A percentile compares a stretch with the other conserved stretches of the same genome.
Conservation (phyloP, 345 rosid species). For the Brassica incana region DNA sequence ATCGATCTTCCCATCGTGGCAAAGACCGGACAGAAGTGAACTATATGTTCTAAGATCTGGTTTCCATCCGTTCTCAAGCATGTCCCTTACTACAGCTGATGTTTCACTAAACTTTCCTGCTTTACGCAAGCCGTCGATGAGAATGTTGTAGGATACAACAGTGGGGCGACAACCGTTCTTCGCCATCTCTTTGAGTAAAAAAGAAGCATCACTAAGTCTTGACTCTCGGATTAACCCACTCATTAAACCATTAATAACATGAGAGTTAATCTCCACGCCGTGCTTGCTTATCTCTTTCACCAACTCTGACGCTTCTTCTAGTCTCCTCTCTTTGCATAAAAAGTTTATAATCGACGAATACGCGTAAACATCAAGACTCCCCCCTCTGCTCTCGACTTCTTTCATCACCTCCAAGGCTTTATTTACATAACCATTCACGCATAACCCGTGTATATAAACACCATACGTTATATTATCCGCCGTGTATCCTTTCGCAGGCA, state of each 20-base stretch:
- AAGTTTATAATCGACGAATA: conserved; percentile 75
- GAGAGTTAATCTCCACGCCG: conserved; percentile 55
- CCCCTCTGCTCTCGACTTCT: conserved; percentile 53
- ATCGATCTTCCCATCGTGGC: conserved; percentile 61
- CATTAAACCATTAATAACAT: conserved; percentile 62
- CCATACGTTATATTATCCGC: conserved; percentile 68
- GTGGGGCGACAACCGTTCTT: conserved; percentile 50
- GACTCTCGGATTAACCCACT: conserved; percentile 63
- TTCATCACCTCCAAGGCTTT: conserved; percentile 63
- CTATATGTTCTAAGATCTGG: conserved; percentile 83
- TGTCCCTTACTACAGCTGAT: conserved; percentile 64
- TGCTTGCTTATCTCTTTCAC: conserved; percentile 48
- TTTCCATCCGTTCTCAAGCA: conserved; percentile 66
- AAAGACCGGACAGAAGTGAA: conserved; percentile 74
- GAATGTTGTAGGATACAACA: conserved; percentile 68
- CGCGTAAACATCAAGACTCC: conserved; percentile 56
- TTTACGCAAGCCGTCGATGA: conserved; percentile 74
- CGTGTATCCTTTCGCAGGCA: conserved; percentile 48
- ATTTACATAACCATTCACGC: conserved; percentile 69
- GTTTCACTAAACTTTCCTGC: conserved; percentile 69
- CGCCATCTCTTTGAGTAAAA: conserved; percentile 57
- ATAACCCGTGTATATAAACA: conserved; percentile 72
- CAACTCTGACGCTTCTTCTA: conserved; percentile 61
- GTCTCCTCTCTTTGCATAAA: conserved; percentile 69
- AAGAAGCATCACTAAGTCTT: conserved; percentile 64